Percentiles rank a stretch among this genome's conserved stretches.
Evolutionary conservation across 768 basidiomycete species (phyloP).

Genomic region (Trametes cubensis): DNA sequence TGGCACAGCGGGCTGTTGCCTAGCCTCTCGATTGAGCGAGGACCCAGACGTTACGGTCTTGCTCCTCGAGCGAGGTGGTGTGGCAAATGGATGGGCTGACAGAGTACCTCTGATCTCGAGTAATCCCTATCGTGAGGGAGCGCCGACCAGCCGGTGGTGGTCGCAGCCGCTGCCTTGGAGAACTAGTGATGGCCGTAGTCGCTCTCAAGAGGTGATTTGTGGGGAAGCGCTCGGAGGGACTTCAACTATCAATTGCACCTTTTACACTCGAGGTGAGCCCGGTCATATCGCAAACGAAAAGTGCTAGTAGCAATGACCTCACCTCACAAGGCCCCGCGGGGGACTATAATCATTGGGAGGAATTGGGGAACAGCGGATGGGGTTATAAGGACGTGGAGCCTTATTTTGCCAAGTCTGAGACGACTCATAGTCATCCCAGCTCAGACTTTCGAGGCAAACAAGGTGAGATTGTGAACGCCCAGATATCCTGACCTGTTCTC

Average conservation of each 20-base stretch:
- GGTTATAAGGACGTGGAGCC: slow-evolving; percentile 38
- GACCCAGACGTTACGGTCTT: slow-evolving; percentile 54
- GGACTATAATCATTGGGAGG: slow-evolving; percentile 37
- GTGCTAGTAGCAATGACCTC: too few species aligned
- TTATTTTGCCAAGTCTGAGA: slow-evolving; percentile 41
- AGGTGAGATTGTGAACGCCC: neutral
- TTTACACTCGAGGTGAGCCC: slow-evolving; percentile 34
- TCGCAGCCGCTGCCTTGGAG: slow-evolving; percentile 1
- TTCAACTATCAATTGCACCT: slow-evolving; percentile 49
- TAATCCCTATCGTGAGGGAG: slow-evolving; percentile 28
- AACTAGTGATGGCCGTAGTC: neutral
- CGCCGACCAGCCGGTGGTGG: slow-evolving; percentile 16
- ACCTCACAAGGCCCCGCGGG: slow-evolving; percentile 21
- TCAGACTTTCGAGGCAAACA: slow-evolving; percentile 6
- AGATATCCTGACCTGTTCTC: neutral
- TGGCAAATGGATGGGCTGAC: slow-evolving; percentile 17
- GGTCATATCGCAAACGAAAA: neutral
- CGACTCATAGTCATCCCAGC: neutral
- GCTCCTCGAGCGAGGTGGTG: slow-evolving; percentile 55
- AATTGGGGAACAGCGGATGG: slow-evolving; percentile 39
- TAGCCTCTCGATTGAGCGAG: slow-evolving; percentile 59
- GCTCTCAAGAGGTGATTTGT: slow-evolving; percentile 17
- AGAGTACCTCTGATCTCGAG: slow-evolving; percentile 35
- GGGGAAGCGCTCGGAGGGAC: slow-evolving; percentile 47
- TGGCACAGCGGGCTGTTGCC: slow-evolving; percentile 62